A percentile compares a stretch with the other conserved stretches of the same genome.
These are phyloP conservation scores for Cyberlindnera veronae DNA, from an alignment of 805 yeast species.

Conservation along the genomic window DNA sequence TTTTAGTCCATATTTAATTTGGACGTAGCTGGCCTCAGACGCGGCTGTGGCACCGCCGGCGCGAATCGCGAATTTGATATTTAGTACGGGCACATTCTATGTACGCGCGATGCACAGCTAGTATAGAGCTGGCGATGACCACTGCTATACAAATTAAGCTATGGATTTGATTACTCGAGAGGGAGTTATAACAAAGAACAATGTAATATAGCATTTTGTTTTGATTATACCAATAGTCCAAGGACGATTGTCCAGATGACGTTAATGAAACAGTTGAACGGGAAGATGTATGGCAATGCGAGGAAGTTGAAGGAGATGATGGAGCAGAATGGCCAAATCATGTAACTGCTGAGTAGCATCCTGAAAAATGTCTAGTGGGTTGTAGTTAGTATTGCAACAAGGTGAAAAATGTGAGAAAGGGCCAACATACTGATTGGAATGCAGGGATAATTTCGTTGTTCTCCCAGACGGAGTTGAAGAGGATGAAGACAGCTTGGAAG, in stretches of 20 bases:
- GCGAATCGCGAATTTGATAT: too few relatives aligned
- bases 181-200: too few relatives aligned
- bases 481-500: slow-evolving; percentile 50
- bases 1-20: too few relatives aligned
- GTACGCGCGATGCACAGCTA: too few relatives aligned
- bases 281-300: slow-evolving; percentile 50
- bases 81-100: too few relatives aligned
- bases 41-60: too few relatives aligned
- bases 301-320: slow-evolving; percentile 45
- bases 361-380: slow-evolving; percentile 35
- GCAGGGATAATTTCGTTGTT: slow-evolving; percentile 33
- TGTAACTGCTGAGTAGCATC: slow-evolving; percentile 48
- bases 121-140: too few relatives aligned
- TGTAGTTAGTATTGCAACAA: slow-evolving; percentile 1
- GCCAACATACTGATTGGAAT: slow-evolving; percentile 27
- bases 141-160: too few relatives aligned
- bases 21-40: too few relatives aligned
- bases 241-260: slow-evolving; percentile 54
- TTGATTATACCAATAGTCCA: slow-evolving; percentile 31
- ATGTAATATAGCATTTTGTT: too few relatives aligned
- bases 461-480: slow-evolving; percentile 55
- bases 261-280: slow-evolving; percentile 53
- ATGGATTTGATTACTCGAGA: too few relatives aligned
- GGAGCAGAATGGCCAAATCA: slow-evolving; percentile 60
- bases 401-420: not conserved